Conservation (phyloP, 2,329 filamentous ascomycete genomes). For the Ascochyta clinopodiicola region DNA sequence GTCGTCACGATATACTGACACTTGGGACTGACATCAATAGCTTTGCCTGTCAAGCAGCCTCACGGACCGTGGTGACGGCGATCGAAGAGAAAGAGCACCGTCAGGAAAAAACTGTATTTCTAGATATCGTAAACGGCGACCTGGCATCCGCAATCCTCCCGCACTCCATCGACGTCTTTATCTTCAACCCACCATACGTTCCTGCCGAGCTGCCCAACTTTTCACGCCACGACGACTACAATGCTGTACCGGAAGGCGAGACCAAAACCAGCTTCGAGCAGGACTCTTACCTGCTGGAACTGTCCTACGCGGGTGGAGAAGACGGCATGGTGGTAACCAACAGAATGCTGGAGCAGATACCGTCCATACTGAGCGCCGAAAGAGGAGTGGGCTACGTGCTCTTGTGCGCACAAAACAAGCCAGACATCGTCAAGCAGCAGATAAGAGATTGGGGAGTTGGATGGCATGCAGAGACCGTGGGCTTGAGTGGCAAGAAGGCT, state of each 20-base stretch:
- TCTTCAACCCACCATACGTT: slow-evolving; percentile 98
- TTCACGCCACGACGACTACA: slow-evolving; percentile 47
- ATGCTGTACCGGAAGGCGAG: slow-evolving; percentile 30
- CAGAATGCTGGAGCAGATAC: slow-evolving; percentile 74
- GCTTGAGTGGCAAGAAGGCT: slow-evolving; percentile 81
- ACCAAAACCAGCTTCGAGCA: slow-evolving; percentile 67
- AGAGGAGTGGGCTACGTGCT: slow-evolving; percentile 87
- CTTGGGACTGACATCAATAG: slow-evolving; percentile 84
- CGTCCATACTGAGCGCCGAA: slow-evolving; percentile 64
- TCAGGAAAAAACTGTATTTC: slow-evolving; percentile 53
- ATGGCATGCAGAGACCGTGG: slow-evolving; percentile 81
- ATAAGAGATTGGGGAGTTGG: slow-evolving; percentile 63
- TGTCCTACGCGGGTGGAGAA: slow-evolving; percentile 86
- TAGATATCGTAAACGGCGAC: slow-evolving; percentile 74
- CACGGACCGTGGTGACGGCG: slow-evolving; percentile 68
- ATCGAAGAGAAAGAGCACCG: slow-evolving; percentile 43
- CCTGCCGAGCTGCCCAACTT: slow-evolving; percentile 77
- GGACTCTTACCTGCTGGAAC: slow-evolving; percentile 80
- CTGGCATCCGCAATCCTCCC: slow-evolving; percentile 67
- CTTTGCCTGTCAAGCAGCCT: slow-evolving; percentile 80
- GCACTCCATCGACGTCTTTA: slow-evolving; percentile 75
- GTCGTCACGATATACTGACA: slow-evolving; percentile 71
- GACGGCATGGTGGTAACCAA: slow-evolving; percentile 96
- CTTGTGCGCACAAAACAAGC: slow-evolving; percentile 89
- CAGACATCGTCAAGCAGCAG: slow-evolving; percentile 71